These are phyloP conservation scores for Fusarium concolor DNA, from an alignment of 2,329 filamentous ascomycete genomes.

Conservation along the genomic window DNA sequence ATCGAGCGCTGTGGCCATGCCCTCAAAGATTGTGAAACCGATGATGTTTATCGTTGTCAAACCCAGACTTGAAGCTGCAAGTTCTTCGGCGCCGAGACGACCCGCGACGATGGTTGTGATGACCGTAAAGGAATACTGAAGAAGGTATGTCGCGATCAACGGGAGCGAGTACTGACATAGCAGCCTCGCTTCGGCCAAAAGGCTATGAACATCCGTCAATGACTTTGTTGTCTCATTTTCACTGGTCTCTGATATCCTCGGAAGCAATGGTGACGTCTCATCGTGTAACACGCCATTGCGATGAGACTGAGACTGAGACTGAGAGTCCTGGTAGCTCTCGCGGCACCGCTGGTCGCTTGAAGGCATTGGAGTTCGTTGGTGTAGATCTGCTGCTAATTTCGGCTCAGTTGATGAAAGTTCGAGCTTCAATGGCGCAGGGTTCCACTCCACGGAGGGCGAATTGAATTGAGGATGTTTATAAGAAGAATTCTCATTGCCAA, in stretches of 20 bases:
- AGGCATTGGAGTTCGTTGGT: conserved; percentile 11
- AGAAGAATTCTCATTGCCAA: conserved; percentile 22
- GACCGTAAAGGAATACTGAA: conserved; percentile 66
- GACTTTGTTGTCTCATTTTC: conserved; percentile 11
- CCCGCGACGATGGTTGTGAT: conserved; percentile 65
- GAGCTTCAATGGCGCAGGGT: not conserved
- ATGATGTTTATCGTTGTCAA: conserved; percentile 67
- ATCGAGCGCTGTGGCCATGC: conserved; percentile 47
- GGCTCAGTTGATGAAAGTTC: not conserved
- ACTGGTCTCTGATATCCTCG: conserved; percentile 17
- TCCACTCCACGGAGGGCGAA: conserved; percentile 22
- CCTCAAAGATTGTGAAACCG: conserved; percentile 58
- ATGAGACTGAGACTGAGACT: not conserved
- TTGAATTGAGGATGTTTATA: conserved; percentile 12
- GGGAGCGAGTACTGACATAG: conserved; percentile 54
- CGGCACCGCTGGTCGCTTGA: conserved; percentile 15
- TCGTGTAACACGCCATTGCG: conserved; percentile 27
- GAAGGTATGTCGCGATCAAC: conserved; percentile 63
- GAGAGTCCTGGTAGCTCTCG: conserved; percentile 8
- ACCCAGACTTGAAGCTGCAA: conserved; percentile 64
- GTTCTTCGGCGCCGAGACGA: conserved; percentile 63
- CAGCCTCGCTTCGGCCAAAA: conserved; percentile 33
- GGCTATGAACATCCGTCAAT: conserved; percentile 11
- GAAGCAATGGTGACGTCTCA: conserved; percentile 34
- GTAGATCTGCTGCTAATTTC: not conserved